These are phyloP conservation scores for Euphorbia schlechtendalii DNA, from an alignment of 441 rosid genomes.

Conservation along the genomic window DNA sequence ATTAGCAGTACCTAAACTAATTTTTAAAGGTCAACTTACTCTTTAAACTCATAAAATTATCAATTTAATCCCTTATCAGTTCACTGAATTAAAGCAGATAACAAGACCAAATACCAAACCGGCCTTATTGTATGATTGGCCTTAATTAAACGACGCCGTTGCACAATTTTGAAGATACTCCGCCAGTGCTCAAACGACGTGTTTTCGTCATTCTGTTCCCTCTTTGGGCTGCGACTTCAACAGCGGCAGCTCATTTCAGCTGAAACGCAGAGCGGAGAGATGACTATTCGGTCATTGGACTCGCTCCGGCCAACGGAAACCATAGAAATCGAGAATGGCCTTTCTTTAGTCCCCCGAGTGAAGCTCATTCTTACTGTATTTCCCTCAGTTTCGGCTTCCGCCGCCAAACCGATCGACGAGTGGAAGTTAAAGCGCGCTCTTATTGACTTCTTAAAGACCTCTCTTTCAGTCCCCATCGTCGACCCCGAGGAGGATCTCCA, in stretches of 20 bases:
- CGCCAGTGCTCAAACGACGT: neutral
- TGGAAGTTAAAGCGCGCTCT: conserved; percentile 85
- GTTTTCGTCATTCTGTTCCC: neutral
- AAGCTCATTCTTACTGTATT: conserved; percentile 56
- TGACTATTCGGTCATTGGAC: conserved; percentile 48
- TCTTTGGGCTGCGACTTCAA: neutral
- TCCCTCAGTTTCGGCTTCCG: conserved; percentile 46
- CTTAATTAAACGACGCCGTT: neutral
- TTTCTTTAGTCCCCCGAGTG: conserved; percentile 59
- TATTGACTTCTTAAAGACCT: conserved; percentile 52
- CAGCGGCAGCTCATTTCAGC: neutral
- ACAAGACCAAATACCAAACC: too few relatives aligned
- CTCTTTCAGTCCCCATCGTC: conserved; percentile 40
- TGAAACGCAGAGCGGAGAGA: neutral
- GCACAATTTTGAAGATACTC: neutral
- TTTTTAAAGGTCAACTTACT: too few relatives aligned
- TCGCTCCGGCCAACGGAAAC: conserved; percentile 48
- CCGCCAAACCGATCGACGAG: conserved; percentile 70
- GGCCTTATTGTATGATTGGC: too few relatives aligned
- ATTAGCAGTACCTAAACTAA: too few relatives aligned
- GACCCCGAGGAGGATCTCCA: conserved; percentile 65
- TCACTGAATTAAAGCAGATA: too few relatives aligned
- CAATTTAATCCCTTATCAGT: too few relatives aligned
- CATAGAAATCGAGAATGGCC: conserved; percentile 65
- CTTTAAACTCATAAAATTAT: too few relatives aligned